Evolutionary conservation across 371 early-diverging fungal genomes (phyloP), one percentile per base, ranked within the genome.

Genomic region (Mucor saturninus): DNA sequence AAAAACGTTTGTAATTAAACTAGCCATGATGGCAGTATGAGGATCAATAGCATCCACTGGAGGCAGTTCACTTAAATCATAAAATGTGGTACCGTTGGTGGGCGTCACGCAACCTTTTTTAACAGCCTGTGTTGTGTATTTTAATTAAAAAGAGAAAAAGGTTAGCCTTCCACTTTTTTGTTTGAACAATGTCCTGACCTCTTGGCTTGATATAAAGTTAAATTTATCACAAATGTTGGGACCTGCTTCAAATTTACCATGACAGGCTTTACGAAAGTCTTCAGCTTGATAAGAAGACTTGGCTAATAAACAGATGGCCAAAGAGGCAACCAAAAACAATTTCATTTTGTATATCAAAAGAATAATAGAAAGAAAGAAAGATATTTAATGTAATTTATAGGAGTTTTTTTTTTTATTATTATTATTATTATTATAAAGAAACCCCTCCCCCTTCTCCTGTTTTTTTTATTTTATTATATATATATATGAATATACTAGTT

Each of bases 1-100:
- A 59, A 78, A 78, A 5, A 75, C 79, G 40, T 78, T 78, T 7
- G 75, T 78, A 26, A 78, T 73, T 42, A 78, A 40, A 15, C 68
- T 73, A 15, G 75, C 69, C 59, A 73, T 72, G 15, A 67, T 65
- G 6, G 51, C 45, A 0, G 65, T 59, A 15, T 61, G 40, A 1
- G 49, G 14, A 59, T 65, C 64, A 13, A 75, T 32, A 2, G 37
- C 26, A 7, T 32, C 28, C 1, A 69, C 59, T 3, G 56, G 32
- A 37, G 78, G 78, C 15, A 74, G 54, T 9, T 57, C 65, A 21
- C 55, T 62, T 5, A 75, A 26, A 45, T 73, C 68, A 57, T 73
- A 73, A 49, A 71, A 77, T 4, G 71, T 67, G 4, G 76, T 69
- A 3, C 68, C 70, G 39, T 70, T 72, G 15, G 11, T 61, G 15